Evolutionary conservation across 2,329 filamentous ascomycete species (phyloP), one percentile per base, ranked within the genome.

Genomic region (Cladorrhinum sp.): DNA sequence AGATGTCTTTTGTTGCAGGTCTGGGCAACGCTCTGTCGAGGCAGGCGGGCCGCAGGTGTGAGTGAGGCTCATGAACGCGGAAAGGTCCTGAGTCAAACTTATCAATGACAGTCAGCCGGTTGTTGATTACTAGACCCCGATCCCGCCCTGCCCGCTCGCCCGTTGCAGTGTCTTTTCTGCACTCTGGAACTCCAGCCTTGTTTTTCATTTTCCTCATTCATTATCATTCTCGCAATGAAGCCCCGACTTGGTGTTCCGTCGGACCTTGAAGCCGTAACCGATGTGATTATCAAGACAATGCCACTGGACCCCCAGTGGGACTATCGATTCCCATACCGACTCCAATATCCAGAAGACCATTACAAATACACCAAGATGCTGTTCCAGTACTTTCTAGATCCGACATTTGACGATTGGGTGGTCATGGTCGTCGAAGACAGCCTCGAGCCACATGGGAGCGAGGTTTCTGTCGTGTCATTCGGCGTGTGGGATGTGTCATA

Each of bases 351-450:
- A n/a, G 62, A 64, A 6, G 66, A 68, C 55, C 66, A 68, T 24
- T 62, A 62, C 60, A 67, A 63, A 57, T 68, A 62, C 57, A 66
- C 65, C 12, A 55, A 54, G 22, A 65, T 68, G 64, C 50, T 68
- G 25, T 59, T 68, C 27, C 59, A 68, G 52, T 65, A 64, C 57
- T 68, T 68, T 50, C 59, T 68, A 1, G 61, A 66, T 51, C 65
- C 63, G 9, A 13, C 32, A 2, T 65, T 58, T 50, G 64, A 67
- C 22, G 66, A 68, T 51, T 68, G 66, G 66, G 18, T 59, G n/a
- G 66, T 68, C 48, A 67, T 66, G 64, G 66, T 68, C n/a, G 57
- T 64, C 5, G 65, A 68, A 48, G 65, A 67, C 51, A 63, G 53
- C 25, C 50, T 58, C 20, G 58, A 64, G 16, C 59, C 64, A 1